These are phyloP conservation scores for Jacaranda copaia DNA, from an alignment of 257 asterid genomes.

Conservation along the genomic window DNA sequence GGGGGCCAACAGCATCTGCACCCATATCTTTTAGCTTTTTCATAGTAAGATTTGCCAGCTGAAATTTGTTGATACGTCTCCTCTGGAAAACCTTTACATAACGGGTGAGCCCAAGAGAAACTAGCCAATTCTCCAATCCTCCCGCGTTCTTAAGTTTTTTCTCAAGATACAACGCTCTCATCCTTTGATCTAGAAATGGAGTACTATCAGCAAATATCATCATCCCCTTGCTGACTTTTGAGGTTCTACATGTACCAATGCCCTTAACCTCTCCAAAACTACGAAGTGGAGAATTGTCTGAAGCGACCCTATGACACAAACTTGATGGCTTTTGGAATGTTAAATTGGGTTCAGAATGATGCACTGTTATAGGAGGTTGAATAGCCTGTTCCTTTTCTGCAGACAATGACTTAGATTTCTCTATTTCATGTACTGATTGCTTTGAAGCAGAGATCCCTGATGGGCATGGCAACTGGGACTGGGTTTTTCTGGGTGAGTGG, in stretches of 20 bases:
- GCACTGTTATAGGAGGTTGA: slow-evolving; percentile 33
- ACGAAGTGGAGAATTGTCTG: slow-evolving; percentile 44
- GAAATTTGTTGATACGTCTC: slow-evolving; percentile 64
- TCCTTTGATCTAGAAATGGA: slow-evolving; percentile 52
- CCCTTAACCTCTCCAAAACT: slow-evolving; percentile 37
- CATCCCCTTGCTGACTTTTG: slow-evolving; percentile 42
- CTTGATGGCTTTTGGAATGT: slow-evolving; percentile 40
- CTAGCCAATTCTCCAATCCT: slow-evolving; percentile 87
- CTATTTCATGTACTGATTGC: slow-evolving; percentile 47
- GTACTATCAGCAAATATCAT: slow-evolving; percentile 48
- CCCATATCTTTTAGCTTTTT: slow-evolving; percentile 94
- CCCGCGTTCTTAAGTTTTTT: slow-evolving; percentile 76
- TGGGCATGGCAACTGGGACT: slow-evolving; percentile 37
- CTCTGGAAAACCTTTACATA: slow-evolving; percentile 67
- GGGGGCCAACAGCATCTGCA: slow-evolving; percentile 79
- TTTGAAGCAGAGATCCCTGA: slow-evolving; percentile 38
- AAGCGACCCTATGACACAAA: slow-evolving; percentile 38
- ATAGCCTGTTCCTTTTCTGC: slow-evolving; percentile 44
- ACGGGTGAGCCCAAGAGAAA: slow-evolving; percentile 73
- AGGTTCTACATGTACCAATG: slow-evolving; percentile 32
- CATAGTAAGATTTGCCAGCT: slow-evolving; percentile 81
- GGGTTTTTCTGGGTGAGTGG: slow-evolving; percentile 12
- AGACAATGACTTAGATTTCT: slow-evolving; percentile 47
- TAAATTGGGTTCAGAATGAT: slow-evolving; percentile 48
- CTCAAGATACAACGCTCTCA: slow-evolving; percentile 68